Evolutionary conservation across 176 grass and related monocot species (phyloP).

Genomic region (Avena sativa): DNA sequence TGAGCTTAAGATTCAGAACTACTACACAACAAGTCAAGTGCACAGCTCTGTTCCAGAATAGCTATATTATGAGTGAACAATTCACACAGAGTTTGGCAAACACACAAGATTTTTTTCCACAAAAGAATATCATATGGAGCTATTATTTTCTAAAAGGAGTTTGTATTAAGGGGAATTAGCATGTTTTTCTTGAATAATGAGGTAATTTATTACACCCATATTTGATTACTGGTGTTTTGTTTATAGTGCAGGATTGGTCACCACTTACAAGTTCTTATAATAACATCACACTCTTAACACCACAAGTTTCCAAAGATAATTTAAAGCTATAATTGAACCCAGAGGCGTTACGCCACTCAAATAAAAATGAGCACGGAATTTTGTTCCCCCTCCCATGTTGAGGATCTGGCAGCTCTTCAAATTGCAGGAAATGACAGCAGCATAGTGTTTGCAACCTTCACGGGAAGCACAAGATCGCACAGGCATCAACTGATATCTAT

Average conservation of each 20-base stretch:
- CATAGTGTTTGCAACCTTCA: constrained; percentile 57
- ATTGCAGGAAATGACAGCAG: constrained; percentile 44
- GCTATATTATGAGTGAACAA: too few species aligned
- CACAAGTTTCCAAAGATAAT: neutral
- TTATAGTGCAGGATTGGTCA: constrained; percentile 29
- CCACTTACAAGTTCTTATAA: neutral
- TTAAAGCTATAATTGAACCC: constrained; percentile 41
- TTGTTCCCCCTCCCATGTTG: constrained; percentile 19
- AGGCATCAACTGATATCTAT: constrained; percentile 37
- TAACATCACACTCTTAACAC: constrained; percentile 16
- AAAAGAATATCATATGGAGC: too few species aligned
- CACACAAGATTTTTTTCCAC: too few species aligned
- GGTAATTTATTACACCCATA: neutral
- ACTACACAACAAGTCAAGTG: constrained; percentile 20
- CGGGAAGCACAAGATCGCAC: constrained; percentile 52
- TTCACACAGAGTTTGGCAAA: too few species aligned
- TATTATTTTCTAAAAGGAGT: too few species aligned
- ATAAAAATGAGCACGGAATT: constrained; percentile 39
- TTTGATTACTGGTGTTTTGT: neutral
- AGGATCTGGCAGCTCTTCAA: constrained; percentile 50
- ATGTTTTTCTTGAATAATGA: neutral
- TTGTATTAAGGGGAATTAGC: too few species aligned
- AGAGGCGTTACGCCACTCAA: constrained; percentile 14
- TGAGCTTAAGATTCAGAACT: neutral
- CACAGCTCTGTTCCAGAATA: neutral